Evolutionary conservation across 257 asterid genomes (phyloP), one percentile per base, ranked within the genome.

Genomic region (Solanum medicagineum): DNA sequence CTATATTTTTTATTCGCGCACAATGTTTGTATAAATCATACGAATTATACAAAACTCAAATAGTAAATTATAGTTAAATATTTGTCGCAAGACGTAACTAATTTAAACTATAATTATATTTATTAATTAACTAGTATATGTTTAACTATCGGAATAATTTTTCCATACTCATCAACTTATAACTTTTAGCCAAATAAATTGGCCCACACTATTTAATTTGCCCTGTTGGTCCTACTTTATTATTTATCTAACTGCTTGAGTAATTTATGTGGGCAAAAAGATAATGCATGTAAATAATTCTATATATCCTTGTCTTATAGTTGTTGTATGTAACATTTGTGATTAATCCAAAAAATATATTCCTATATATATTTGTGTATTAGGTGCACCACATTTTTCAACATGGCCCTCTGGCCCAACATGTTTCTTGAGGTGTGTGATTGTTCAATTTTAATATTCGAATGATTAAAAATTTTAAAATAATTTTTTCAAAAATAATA

Each of bases 1-100:
- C 36, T 32, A 32, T 32, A 3, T 32, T 2, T 32, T 32, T 32
- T 3, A 32, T 32, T 32, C 36, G 36, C 4, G 3, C 36, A 32
- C 0, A 32, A 32, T 3, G 0, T 32, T 32, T 32, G 0, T 32
- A 2, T 32, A 32, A 32, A 32, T 32, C 0, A 0, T 0, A 4
- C 4, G 36, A 32, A 32, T 32, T 32, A 32, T 32, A 32, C 4
- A 3, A 32, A 32, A 32, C 36, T 32, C 36, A 32, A 32, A 32
- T 0, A 32, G 4, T 32, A 32, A 32, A 32, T 32, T 32, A 32
- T 32, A 32, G 0, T 3, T 32, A 32, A 4, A 32, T 32, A 32
- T 3, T 32, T 32, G 1, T 32, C 36, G 4, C 4, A 32, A 32
- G 0, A 32, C 4, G 0, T 32, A 32, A 32, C 0, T 3, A 32